Percentiles rank a stretch among this genome's conserved stretches.
Conservation (phyloP, 352 stramenopile genomes). For the Pythium rhizo-oryzae region DNA sequence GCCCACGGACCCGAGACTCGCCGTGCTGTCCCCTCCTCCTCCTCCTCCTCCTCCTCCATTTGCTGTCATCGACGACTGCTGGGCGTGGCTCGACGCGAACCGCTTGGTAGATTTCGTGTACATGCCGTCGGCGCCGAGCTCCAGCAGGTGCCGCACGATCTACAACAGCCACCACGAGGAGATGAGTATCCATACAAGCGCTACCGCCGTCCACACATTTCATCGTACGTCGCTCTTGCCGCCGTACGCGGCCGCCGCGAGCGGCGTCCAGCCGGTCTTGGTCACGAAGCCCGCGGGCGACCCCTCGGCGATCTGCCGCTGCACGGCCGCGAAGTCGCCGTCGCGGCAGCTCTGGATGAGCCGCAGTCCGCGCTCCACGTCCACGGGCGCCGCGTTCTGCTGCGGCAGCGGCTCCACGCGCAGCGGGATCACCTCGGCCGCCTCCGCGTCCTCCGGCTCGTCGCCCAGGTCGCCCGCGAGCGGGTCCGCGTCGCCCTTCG, state of each 20-base stretch:
- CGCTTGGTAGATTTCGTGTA: slow-evolving; percentile 53
- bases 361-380: slow-evolving; percentile 55
- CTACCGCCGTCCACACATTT: no score
- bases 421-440: slow-evolving; percentile 50
- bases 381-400: slow-evolving; percentile 47
- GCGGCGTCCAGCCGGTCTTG: slow-evolving; percentile 76
- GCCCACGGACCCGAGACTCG: slow-evolving; percentile 9
- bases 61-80: background rate
- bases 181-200: background rate
- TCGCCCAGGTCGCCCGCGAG: slow-evolving; percentile 24
- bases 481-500: slow-evolving; percentile 4
- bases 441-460: slow-evolving; percentile 23
- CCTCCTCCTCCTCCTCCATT: background rate
- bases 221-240: slow-evolving; percentile 66
- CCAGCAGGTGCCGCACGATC: slow-evolving; percentile 66
- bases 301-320: slow-evolving; percentile 45
- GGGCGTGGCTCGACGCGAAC: slow-evolving; percentile 10
- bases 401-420: slow-evolving; percentile 61
- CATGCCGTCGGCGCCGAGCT: slow-evolving; percentile 71
- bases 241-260: slow-evolving; percentile 65
- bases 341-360: slow-evolving; percentile 71
- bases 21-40: slow-evolving; percentile 14
- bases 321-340: slow-evolving; percentile 41
- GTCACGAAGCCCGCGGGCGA: slow-evolving; percentile 67
- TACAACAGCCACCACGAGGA: slow-evolving; percentile 9